Evolutionary conservation across 192 early-diverging fungal genomes (phyloP), one percentile per base, ranked within the genome.

Genomic region (Coemansia sp.): DNA sequence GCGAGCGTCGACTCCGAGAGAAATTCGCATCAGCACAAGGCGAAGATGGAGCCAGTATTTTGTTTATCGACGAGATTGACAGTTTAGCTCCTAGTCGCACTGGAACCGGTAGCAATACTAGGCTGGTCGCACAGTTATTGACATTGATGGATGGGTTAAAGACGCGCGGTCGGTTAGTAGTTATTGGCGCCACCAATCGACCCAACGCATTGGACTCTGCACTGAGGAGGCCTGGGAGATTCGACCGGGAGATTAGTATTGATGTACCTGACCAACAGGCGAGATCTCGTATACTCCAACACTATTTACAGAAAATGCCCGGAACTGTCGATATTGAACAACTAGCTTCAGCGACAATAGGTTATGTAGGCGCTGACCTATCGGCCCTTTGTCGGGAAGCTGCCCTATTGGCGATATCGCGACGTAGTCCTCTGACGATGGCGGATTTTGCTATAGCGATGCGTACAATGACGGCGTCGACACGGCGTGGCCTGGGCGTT

Each of bases 81-180:
- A 75, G 87, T 63, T 61, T 84, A 20, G 85, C 81, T 13, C 73
- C 75, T 1, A 70, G 57, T 7, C 50, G 43, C 18, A 38, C 44
- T 7, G 43, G 43, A 3, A 33, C 49, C 31, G 61, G 97, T 87
- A 88, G 92, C 65, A 93, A 95, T 74, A 94, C 96, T 72, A 87
- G 97, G 49, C 93, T 97, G 20, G 87, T 99, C 18, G 98, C 98
- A 87, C 95, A 98, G 85, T 86, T 99, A 40, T 79, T 99, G 68
- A 99, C 97, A 71, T 95, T 98, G 78, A 99, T 99, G 98, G 98
- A 99, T 64, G 98, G 98, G 46, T 93, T 98, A 61, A 92, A 97
- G 71, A 88, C 91, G 52, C 88, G 98, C n/a, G 97, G 97, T n/a
- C 89, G 97, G 58, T 92, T 97, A 22, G 97, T 98, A 71, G 77